Evolutionary conservation across 2,329 filamentous ascomycete genomes (phyloP), one percentile per base, ranked within the genome.

Genomic region (Pseudonectria foliicola): DNA sequence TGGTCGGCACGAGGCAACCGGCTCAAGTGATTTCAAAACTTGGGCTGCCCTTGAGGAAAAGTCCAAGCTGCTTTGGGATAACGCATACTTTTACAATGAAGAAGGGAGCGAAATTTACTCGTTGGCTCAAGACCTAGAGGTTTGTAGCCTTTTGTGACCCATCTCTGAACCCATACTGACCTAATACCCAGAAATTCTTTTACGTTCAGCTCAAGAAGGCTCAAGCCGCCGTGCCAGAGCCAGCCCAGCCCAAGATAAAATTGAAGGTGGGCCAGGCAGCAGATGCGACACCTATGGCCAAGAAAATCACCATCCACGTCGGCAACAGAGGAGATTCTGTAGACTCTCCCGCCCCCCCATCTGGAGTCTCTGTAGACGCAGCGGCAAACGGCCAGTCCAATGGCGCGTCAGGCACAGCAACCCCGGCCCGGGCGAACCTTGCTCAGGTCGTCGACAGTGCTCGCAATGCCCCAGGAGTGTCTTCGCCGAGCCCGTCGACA

Each of bases 31-130:
- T 31, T 86, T 88, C 61, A 89, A 86, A 57, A 83, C 68, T 33
- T 95, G 89, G 89, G 73, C 79, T 37, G 73, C 79, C 1, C 86
- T 95, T 46, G 86, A 87, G 56, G 80, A 88, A 35, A 84, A 85
- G 52, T 72, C 85, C 10, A 84, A 80, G 50, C 71, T 85, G 34
- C 79, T 95, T 28, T 95, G 89, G 89, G 74, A 73, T 31, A 95
- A 95, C 59, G 87, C 88, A 0, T 83, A 80, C 52, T 82, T 82
- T 39, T 95, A 90, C 67, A 95, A 95, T 48, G 86, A 95, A 58
- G 88, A 95, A 54, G 85, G 82, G 4, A 95, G 89, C 52, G 82
- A 87, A 12, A 89, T 95, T 33, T 86, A 80, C 44, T 69, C 75
- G 14, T 68, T 92, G 41, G 86, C 87, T 1, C 75, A 80, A 31